Evolutionary conservation across 2,329 filamentous ascomycete species (phyloP), one percentile per base, ranked within the genome.

Genomic region (Hyphodiscus sp.): DNA sequence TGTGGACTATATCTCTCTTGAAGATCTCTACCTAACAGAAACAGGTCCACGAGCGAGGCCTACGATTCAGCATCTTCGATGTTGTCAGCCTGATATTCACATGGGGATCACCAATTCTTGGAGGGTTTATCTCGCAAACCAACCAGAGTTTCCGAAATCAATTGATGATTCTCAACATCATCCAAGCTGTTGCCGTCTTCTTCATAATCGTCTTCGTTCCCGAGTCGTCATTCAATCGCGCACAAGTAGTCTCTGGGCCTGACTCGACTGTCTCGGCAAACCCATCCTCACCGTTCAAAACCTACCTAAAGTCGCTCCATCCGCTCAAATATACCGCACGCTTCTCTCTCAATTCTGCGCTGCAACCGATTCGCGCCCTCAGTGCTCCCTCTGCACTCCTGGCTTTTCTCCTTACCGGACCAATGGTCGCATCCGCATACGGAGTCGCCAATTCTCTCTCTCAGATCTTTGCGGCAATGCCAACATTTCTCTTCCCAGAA

Each of bases 61-160:
- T 68, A 1, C 74, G 75, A 16, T 69, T 77, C 6, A 68, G 75
- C 2, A 66, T 76, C 13, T 73, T 76, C 63, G 73, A 76, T 51
- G 61, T 74, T 13, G 64, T 78, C 2, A 70, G 69, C 20, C 66
- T 76, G 10, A 67, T 72, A 10, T 73, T 74, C 4, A 79, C 74
- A 1, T 81, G 79, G 75, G 78, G 79, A 38, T 69, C 74, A 0
- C 80, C 80, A 0, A 68, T 83, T 3, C 61, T 82, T 5, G 77
- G 78, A 18, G 79, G 80, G 1, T 69, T 75, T 20, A 69, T 74
- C 41, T 77, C 77, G 0, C 68, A 69, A 48, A 66, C 68, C 16
- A 58, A 63, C 1, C 58, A 66, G 30, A 72, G 74, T 7, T 76
- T 76, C 63, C 70, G 70, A 13, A 66, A 74, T 20, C 77, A 78